Evolutionary conservation across 2,329 filamentous ascomycete species (phyloP), one percentile per base, ranked within the genome.

Genomic region (Aspergillus transmontanensis): DNA sequence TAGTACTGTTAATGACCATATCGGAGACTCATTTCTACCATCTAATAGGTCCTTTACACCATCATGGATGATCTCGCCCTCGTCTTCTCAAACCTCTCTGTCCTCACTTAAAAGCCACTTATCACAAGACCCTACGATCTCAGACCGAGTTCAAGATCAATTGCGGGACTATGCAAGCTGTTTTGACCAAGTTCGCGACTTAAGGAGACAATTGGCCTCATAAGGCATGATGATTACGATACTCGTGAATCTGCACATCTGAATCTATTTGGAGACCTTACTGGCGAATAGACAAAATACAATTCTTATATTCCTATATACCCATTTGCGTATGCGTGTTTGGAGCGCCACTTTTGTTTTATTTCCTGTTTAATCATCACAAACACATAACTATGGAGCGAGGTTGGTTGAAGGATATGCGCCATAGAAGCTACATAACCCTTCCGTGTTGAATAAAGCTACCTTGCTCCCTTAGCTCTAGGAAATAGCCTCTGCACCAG

Each of bases 81-180:
- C 92, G 26, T 93, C 91, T 71, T 95, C 93, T 28, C 89, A 94
- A 76, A 91, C 90, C 70, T 96, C 92, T 74, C 86, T 97, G 59
- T 92, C 89, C 75, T 96, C 93, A 32, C 86, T 94, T 73, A 86
- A 87, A 69, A 92, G 89, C 77, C 84, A 82, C 58, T 78, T 84
- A 30, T 86, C 86, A 62, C 80, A 81, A 60, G 77, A 77, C 57
- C 64, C 71, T 51, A 77, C 78, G 26, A 82, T 96, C 67, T 93
- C 93, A 4, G 89, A 91, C 68, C 90, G 91, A 78, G 89, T 91
- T 32, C 88, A 88, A 72, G 89, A 87, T 77, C 93, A 96, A 76
- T 86, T 97, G 41, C 88, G 90, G 74, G 90, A 90, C 69, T 97
- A 97, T 78, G 91, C 92, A 69, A 91, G 90, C 74, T 93, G 91